Evolutionary conservation across 148 eudicot genomes (phyloP).

Genomic region (Silene latifolia): DNA sequence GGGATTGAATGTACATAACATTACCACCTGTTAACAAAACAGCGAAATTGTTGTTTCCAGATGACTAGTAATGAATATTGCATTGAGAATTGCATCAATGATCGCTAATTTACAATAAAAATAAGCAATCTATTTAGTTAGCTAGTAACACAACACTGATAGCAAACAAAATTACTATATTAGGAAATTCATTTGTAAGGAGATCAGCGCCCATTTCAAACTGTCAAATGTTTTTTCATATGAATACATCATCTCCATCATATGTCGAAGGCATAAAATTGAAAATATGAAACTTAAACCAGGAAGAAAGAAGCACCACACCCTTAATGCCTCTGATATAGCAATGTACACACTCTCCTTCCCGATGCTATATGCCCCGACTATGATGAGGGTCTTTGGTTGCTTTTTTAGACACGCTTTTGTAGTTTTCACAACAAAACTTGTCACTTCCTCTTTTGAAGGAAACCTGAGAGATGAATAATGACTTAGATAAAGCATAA

Average conservation of each 20-base stretch:
- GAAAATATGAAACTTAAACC: background rate
- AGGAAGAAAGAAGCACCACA: constrained; percentile 11
- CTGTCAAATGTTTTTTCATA: background rate
- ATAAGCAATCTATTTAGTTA: too few relatives aligned
- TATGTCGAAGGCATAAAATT: background rate
- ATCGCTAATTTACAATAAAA: too few relatives aligned
- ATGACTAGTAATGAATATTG: too few relatives aligned
- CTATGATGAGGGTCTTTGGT: constrained; percentile 55
- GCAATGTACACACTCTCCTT: constrained; percentile 66
- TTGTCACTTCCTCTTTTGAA: constrained; percentile 53
- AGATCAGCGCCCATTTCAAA: background rate
- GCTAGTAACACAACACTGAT: background rate
- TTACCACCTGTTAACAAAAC: too few relatives aligned
- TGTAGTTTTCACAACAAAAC: constrained; percentile 45
- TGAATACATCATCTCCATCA: constrained; percentile 2
- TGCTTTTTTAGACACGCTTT: constrained; percentile 40
- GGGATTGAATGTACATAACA: too few relatives aligned
- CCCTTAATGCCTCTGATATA: constrained; percentile 59
- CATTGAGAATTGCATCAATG: too few relatives aligned
- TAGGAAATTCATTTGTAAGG: background rate
- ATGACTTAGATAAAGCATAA: constrained; percentile 1
- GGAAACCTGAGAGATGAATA: constrained; percentile 42
- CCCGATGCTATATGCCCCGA: constrained; percentile 72
- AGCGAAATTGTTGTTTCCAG: too few relatives aligned
- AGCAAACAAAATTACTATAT: background rate